phyloP scores from a whole-genome alignment of 108 stramenopile species.

The Skeletonema costatum region DNA sequence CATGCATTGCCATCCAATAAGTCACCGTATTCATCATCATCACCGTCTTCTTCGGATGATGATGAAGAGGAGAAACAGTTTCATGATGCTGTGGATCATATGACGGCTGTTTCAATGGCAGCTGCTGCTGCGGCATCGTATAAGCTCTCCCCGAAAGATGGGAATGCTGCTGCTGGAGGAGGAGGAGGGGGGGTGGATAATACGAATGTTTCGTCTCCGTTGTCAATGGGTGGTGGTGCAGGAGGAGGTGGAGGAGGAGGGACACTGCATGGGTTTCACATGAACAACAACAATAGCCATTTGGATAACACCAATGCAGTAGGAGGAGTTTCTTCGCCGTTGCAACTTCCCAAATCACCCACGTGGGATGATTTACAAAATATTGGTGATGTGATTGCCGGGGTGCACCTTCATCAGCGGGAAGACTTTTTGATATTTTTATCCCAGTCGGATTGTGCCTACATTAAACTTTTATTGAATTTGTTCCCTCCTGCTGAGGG shows the following conservation, averaged over 20 bases:
- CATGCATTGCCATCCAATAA: not conserved
- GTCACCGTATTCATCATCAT: not conserved
- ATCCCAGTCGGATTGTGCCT: constrained; percentile 75
- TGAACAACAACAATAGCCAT: not conserved
- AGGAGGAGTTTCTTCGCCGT: constrained; percentile 1
- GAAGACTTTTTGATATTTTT: constrained; percentile 75
- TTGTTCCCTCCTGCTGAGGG: constrained; percentile 69
- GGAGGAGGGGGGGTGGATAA: not conserved
- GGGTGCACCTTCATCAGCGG: constrained; percentile 67
- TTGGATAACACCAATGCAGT: not conserved
- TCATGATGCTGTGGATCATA: constrained; percentile 10
- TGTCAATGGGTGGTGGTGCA: not conserved
- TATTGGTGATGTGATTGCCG: constrained; percentile 70
- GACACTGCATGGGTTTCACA: not conserved
- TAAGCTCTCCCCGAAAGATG: not conserved
- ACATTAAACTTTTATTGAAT: constrained; percentile 63
- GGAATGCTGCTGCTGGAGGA: not conserved
- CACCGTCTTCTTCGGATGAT: constrained; percentile 10
- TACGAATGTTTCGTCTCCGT: not conserved
- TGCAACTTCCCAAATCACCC: constrained; percentile 77
- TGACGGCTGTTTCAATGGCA: constrained; percentile 13
- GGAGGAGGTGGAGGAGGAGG: not conserved
- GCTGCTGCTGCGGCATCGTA: constrained; percentile 18
- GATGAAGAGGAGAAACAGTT: constrained; percentile 18
- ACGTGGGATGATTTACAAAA: constrained; percentile 65